Conservation (phyloP, 2,329 filamentous ascomycete species). For the Diaporthe sp. region DNA sequence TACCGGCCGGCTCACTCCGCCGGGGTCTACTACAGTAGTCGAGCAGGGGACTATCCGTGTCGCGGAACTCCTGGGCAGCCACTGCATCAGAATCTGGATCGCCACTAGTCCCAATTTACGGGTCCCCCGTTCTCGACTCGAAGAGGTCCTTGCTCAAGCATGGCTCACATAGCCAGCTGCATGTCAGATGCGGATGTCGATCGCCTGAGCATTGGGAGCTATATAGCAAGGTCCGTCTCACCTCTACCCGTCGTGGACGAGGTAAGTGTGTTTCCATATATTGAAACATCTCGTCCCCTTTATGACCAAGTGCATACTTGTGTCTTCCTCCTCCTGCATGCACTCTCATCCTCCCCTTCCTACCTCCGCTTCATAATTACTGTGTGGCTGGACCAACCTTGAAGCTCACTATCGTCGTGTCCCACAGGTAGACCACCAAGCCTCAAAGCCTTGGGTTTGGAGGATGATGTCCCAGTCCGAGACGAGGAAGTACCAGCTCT, state of each 20-base stretch:
- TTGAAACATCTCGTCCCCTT: slow-evolving; percentile 46
- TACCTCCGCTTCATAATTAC: slow-evolving; percentile 40
- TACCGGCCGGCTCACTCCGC: slow-evolving; percentile 34
- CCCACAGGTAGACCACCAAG: slow-evolving; percentile 45
- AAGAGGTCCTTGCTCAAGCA: slow-evolving; percentile 50
- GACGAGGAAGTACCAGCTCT: slow-evolving; percentile 71
- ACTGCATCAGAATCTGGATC: slow-evolving; percentile 38
- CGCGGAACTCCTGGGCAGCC: slow-evolving; percentile 29
- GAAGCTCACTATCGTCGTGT: slow-evolving; percentile 25
- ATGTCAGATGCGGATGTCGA: slow-evolving; percentile 63
- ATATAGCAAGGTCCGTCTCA: slow-evolving; percentile 65
- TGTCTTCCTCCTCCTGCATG: slow-evolving; percentile 6
- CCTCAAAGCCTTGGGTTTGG: slow-evolving; percentile 65
- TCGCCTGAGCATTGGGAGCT: slow-evolving; percentile 53
- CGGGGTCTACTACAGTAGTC: slow-evolving; percentile 23
- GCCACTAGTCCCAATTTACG: slow-evolving; percentile 31
- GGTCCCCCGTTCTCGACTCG: slow-evolving; percentile 23
- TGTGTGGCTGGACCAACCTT: slow-evolving; percentile 32
- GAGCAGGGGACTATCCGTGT: slow-evolving; percentile 38
- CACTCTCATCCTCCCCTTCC: background rate
- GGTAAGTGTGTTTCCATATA: slow-evolving; percentile 51
- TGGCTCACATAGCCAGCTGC: slow-evolving; percentile 74
- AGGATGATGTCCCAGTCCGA: slow-evolving; percentile 72
- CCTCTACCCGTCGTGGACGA: slow-evolving; percentile 57
- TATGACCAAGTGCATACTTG: background rate